Base-by-base conservation (phyloP, 2,329 filamentous ascomycete genomes). In the Diaporthe australafricana region DNA sequence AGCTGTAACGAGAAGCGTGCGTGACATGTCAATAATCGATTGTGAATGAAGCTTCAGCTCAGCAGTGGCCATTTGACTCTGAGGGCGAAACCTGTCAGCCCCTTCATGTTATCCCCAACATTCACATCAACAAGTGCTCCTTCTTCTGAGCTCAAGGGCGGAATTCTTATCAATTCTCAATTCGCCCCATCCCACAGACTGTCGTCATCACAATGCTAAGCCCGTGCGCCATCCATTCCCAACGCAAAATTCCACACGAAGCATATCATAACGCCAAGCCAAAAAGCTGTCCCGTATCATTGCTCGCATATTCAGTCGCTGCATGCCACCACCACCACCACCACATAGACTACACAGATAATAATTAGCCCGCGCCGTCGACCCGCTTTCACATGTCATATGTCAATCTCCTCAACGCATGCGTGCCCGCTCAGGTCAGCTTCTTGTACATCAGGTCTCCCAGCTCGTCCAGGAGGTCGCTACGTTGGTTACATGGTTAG, bases 391-490 rank as follows among this genome's bases (percentile, higher is more conserved):
- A n/a, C n/a, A n/a, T n/a, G n/a, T n/a, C n/a, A n/a, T n/a, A n/a
- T n/a, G n/a, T n/a, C 32, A 22, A 30, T 32, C 35, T 40, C 47
- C 9, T 25, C 4, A 9, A n/a, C 20, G 9, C 47, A n/a, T 11
- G n/a, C 17, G n/a, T 12, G 27, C 17, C n/a, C 32, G n/a, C 32
- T 69, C 75, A 78, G 30, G 77, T 79, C 69, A 80, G 74, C 77
- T 84, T 84, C 81, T 85, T 85, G n/a, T 79, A 82, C 81, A 87
- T 87, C 78, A 93, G 78, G 63, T 85, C 87, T 0, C 87, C 87
- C 79, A 98, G 84, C 85, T 98, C 96, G 78, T 98, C 95, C 73
- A 99, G 83, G 77, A 98, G 82, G 76, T 94, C 91, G 11, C 60
- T 65, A n/a, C 25, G 32, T 38, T 25, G 32, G 32, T 35, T n/a